Conservation (phyloP, 257 asterid genomes). For the Oldenlandia corymbosa region DNA sequence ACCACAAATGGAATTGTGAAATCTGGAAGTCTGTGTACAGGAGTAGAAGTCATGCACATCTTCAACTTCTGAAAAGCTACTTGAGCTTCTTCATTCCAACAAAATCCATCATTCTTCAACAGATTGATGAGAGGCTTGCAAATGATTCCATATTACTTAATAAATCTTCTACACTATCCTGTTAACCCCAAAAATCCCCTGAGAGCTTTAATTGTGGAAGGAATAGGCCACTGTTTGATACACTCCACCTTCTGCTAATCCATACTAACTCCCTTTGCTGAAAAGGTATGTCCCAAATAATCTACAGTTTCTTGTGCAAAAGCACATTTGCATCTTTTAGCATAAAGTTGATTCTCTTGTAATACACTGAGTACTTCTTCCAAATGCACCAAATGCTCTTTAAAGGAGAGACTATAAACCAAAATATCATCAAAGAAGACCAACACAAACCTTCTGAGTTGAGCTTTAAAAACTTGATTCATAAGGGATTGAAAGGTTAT, state of each 20-base stretch:
- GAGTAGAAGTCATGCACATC: background rate
- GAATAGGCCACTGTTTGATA: background rate
- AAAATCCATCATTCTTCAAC: too few species aligned
- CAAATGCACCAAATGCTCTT: background rate
- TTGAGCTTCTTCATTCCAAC: background rate
- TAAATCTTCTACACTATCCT: background rate
- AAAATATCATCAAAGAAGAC: background rate
- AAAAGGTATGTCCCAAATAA: background rate
- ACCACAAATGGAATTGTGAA: background rate
- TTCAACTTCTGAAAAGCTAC: background rate
- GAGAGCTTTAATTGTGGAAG: background rate
- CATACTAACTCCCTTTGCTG: background rate
- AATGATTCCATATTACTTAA: background rate
- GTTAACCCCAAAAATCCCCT: background rate
- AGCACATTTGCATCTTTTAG: background rate
- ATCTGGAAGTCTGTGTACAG: background rate
- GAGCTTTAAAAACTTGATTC: background rate
- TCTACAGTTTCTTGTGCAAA: background rate
- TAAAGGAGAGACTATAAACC: background rate
- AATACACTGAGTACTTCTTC: background rate
- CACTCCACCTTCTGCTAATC: background rate
- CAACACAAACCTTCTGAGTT: background rate
- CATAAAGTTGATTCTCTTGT: background rate
- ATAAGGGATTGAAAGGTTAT: background rate
- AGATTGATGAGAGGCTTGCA: background rate